Conservation (phyloP, 257 asterid species). For the Jaltomata sinuosa region DNA sequence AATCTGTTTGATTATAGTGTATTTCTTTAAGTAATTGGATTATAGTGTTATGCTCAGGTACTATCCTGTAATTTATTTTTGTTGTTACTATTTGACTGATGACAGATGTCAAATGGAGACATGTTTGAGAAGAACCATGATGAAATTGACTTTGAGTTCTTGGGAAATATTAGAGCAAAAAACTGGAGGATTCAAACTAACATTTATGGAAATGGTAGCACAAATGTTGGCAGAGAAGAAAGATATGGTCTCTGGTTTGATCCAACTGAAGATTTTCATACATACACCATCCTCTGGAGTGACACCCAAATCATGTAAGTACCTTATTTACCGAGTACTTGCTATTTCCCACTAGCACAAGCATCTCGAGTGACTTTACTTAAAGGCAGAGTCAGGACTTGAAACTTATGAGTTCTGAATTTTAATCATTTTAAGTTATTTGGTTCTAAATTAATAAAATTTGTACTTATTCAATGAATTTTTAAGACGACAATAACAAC, state of each 20-base stretch:
- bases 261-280: slow-evolving; percentile 78
- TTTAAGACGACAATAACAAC: too few species aligned
- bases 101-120: slow-evolving; percentile 80
- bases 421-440: too few species aligned
- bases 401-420: too few species aligned
- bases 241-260: slow-evolving; percentile 86
- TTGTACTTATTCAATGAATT: too few species aligned
- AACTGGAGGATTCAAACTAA: slow-evolving; percentile 86
- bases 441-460: too few species aligned
- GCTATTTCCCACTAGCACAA: neutral
- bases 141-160: slow-evolving; percentile 77
- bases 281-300: slow-evolving; percentile 61
- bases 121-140: slow-evolving; percentile 72
- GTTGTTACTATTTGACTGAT: neutral
- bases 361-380: neutral
- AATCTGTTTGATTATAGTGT: neutral
- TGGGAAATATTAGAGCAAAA: slow-evolving; percentile 82
- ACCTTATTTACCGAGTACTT: neutral
- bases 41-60: neutral
- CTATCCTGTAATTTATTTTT: neutral
- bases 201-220: slow-evolving; percentile 86
- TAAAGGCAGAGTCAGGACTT: too few species aligned
- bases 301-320: slow-evolving; percentile 53
- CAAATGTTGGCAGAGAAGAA: slow-evolving; percentile 70
- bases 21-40: neutral